Evolutionary conservation across 345 rosid species (phyloP).

Genomic region (Murraya koenigii): DNA sequence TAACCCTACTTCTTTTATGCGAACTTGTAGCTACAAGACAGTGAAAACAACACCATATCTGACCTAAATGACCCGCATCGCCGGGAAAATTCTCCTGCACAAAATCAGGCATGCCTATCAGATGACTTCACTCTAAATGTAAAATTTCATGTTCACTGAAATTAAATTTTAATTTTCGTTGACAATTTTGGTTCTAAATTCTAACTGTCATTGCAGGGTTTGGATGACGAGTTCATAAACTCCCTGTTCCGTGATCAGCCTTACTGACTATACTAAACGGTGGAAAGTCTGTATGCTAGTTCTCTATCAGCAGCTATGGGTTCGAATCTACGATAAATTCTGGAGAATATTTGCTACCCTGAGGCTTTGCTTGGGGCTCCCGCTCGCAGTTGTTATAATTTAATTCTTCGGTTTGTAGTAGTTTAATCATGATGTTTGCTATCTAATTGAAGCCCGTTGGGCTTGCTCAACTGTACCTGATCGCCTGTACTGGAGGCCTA

Average conservation of each 20-base stretch:
- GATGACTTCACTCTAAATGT: not conserved
- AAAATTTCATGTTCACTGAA: not conserved
- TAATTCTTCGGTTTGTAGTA: too few relatives aligned
- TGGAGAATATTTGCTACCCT: too few relatives aligned
- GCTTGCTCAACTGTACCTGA: too few relatives aligned
- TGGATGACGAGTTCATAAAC: conserved; percentile 23
- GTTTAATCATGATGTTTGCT: too few relatives aligned
- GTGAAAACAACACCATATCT: not conserved
- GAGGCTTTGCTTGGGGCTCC: not conserved
- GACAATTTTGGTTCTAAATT: not conserved
- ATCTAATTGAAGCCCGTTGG: too few relatives aligned
- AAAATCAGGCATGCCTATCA: not conserved
- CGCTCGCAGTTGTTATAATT: not conserved
- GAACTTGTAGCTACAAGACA: not conserved
- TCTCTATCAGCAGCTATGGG: too few relatives aligned
- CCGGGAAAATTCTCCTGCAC: not conserved
- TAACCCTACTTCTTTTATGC: not conserved
- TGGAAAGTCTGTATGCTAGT: too few relatives aligned
- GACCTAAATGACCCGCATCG: not conserved
- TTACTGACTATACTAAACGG: too few relatives aligned
- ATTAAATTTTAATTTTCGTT: not conserved
- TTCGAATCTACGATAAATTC: too few relatives aligned
- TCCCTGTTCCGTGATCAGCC: conserved; percentile 5
- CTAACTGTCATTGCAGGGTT: conserved; percentile 13
- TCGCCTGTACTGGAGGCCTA: too few relatives aligned